Conservation (phyloP, 2,329 filamentous ascomycete species). For the Penicillium vulpinum region DNA sequence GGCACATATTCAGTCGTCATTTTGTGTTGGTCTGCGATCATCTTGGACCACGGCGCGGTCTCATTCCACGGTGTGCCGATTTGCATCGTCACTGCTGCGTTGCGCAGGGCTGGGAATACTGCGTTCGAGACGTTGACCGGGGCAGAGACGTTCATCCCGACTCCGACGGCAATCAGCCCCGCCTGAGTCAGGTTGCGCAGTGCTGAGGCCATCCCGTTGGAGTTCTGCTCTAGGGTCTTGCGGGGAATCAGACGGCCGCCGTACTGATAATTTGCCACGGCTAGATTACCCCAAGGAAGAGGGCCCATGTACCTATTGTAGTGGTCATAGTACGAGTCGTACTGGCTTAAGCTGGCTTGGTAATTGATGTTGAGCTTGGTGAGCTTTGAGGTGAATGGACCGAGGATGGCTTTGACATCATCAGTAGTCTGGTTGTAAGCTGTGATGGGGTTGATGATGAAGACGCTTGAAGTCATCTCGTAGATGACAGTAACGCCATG, state of each 20-base stretch:
- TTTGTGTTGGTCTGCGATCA: slow-evolving; percentile 36
- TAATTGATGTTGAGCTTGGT: slow-evolving; percentile 38
- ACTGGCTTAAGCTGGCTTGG: slow-evolving; percentile 29
- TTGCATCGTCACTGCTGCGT: slow-evolving; percentile 40
- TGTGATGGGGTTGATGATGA: slow-evolving; percentile 49
- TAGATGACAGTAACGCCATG: slow-evolving; percentile 53
- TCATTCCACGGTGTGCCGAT: slow-evolving; percentile 40
- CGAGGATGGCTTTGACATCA: slow-evolving; percentile 49
- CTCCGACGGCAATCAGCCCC: slow-evolving; percentile 39
- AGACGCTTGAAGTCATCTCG: slow-evolving; percentile 53
- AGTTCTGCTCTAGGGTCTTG: slow-evolving; percentile 32
- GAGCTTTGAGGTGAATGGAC: slow-evolving; percentile 47
- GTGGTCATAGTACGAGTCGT: slow-evolving; percentile 36
- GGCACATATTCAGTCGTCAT: slow-evolving; percentile 46
- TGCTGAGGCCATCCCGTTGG: slow-evolving; percentile 28
- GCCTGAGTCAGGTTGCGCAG: slow-evolving; percentile 38
- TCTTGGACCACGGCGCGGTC: slow-evolving; percentile 39
- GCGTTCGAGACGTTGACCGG: slow-evolving; percentile 40
- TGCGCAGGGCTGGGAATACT: slow-evolving; percentile 43
- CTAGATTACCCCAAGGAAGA: slow-evolving; percentile 31
- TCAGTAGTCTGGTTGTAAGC: slow-evolving; percentile 49
- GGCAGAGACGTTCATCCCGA: slow-evolving; percentile 42
- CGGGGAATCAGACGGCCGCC: slow-evolving; percentile 41
- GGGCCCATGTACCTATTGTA: slow-evolving; percentile 36
- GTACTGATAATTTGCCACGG: slow-evolving; percentile 29